phyloP scores from a whole-genome alignment of 2,329 filamentous ascomycete species.

The Malbranchea cinnamomea region DNA sequence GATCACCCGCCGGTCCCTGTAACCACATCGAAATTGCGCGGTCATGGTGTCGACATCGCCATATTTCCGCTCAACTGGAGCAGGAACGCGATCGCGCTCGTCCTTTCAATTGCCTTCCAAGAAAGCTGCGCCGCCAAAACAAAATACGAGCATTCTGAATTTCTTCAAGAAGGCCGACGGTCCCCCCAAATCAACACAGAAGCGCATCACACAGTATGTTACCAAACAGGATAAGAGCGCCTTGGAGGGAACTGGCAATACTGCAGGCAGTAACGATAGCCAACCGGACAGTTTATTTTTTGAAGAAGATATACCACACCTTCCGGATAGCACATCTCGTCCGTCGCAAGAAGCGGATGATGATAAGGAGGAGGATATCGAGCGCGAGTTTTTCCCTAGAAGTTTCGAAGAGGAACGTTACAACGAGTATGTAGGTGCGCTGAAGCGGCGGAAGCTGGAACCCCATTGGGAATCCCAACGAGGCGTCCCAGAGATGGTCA shows the following conservation, averaged over 20 bases:
- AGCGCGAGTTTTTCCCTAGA: neutral
- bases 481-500: neutral
- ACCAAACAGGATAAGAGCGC: too few relatives aligned
- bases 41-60: conserved; percentile 4
- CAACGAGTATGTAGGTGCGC: conserved; percentile 18
- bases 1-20: too few relatives aligned
- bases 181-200: conserved; percentile 31
- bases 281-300: conserved; percentile 22
- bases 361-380: conserved; percentile 9
- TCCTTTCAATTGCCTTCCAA: conserved; percentile 1
- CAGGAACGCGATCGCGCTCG: too few relatives aligned
- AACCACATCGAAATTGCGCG: neutral
- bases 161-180: conserved; percentile 60
- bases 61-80: conserved; percentile 3
- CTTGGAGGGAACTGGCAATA: neutral
- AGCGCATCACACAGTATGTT: conserved; percentile 39
- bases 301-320: conserved; percentile 19
- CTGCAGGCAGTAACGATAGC: conserved; percentile 2
- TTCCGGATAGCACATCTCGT: too few relatives aligned
- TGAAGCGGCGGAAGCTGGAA: conserved; percentile 17
- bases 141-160: conserved; percentile 53
- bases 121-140: conserved; percentile 3
- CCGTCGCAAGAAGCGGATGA: too few relatives aligned
- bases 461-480: neutral
- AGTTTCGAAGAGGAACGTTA: conserved; percentile 13